A percentile compares a stretch with the other conserved stretches of the same genome.
These are phyloP conservation scores for Haplosporangium sp. DNA, from an alignment of 371 early-diverging fungal genomes.

Conservation along the genomic window DNA sequence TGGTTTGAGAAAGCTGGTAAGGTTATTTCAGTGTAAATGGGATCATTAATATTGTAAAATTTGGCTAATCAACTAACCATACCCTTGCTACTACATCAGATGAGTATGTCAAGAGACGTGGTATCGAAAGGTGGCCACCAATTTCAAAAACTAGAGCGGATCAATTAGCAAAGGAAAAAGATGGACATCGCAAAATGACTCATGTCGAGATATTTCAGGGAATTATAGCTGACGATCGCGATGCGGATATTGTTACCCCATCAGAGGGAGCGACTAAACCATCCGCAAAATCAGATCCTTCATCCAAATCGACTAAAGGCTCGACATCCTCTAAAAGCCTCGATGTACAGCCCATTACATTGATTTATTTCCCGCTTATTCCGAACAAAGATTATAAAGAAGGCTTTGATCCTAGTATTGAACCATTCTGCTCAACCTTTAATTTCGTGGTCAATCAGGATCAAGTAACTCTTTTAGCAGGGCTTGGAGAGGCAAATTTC, in stretches of 20 bases:
- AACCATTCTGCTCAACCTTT: constrained; percentile 73
- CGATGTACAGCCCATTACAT: constrained; percentile 59
- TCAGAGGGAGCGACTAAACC: constrained; percentile 11
- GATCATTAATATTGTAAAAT: too few species aligned
- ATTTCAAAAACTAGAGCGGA: constrained; percentile 46
- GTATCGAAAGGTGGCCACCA: constrained; percentile 65
- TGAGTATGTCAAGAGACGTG: constrained; percentile 64
- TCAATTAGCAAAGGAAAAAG: constrained; percentile 48
- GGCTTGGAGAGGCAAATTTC: constrained; percentile 64
- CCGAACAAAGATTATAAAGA: constrained; percentile 63
- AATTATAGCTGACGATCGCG: constrained; percentile 47
- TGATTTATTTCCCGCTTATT: constrained; percentile 74
- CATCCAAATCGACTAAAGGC: constrained; percentile 31
- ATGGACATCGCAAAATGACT: constrained; percentile 45
- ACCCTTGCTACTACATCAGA: constrained; percentile 35
- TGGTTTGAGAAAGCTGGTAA: constrained; percentile 73
- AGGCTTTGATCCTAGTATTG: constrained; percentile 73
- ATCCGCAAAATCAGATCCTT: constrained; percentile 15
- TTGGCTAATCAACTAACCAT: too few species aligned
- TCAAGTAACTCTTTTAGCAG: constrained; percentile 67
- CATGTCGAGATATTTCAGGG: constrained; percentile 53
- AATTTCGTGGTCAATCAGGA: constrained; percentile 73
- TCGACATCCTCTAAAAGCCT: constrained; percentile 42
- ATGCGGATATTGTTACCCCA: constrained; percentile 32
- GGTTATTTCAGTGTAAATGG: not conserved